These are phyloP conservation scores for Rusavskia elegans DNA, from an alignment of 495 filamentous ascomycete genomes.

Conservation along the genomic window DNA sequence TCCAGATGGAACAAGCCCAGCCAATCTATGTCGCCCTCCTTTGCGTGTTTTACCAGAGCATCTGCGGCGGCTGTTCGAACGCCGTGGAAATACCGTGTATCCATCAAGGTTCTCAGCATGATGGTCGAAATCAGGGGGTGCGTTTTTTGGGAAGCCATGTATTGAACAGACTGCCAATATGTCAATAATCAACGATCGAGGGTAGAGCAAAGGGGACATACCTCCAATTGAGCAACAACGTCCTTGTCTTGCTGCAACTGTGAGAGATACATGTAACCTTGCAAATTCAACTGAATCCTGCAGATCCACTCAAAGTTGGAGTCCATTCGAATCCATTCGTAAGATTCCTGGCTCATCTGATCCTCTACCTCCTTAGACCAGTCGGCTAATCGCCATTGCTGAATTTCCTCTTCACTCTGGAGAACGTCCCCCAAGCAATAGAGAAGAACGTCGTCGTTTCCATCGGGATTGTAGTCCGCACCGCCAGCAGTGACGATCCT, in stretches of 20 bases:
- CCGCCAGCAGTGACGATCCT: constrained; percentile 39
- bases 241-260: constrained; percentile 96
- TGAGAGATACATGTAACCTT: constrained; percentile 90
- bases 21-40: constrained; percentile 45
- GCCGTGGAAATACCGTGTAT: constrained; percentile 81
- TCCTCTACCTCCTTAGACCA: constrained; percentile 79
- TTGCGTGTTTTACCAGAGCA: constrained; percentile 57
- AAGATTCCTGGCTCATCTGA: constrained; percentile 86
- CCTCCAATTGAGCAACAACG: constrained; percentile 86
- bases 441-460: constrained; percentile 67
- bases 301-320: constrained; percentile 98
- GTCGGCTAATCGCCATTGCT: constrained; percentile 70
- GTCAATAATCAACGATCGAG: constrained; percentile 7
- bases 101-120: constrained; percentile 75
- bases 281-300: constrained; percentile 61
- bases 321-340: constrained; percentile 97
- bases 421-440: constrained; percentile 91
- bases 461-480: constrained; percentile 45
- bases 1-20: constrained; percentile 72
- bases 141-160: constrained; percentile 37
- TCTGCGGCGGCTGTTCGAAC: constrained; percentile 71
- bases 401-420: constrained; percentile 61
- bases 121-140: constrained; percentile 73
- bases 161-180: constrained; percentile 38
- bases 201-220: constrained; percentile 16